Evolutionary conservation across 139 green algal species (phyloP), one percentile per base, ranked within the genome.

Genomic region (Nannochloris sp.): DNA sequence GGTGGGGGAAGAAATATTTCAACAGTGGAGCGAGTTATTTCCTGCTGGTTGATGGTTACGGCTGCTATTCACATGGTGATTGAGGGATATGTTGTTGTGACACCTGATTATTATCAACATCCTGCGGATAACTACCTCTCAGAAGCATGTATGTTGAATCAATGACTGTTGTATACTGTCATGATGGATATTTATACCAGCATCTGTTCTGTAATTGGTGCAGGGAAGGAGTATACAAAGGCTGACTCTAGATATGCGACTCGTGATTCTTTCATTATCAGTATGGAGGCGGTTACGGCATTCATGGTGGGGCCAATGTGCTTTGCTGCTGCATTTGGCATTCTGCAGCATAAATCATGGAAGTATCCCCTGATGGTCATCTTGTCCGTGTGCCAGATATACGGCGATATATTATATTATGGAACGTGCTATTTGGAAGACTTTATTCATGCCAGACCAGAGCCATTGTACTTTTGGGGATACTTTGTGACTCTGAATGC

Each of bases 371-470:
- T 86, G 10, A 81, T 87, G 65, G 20, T 91, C 6, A n/a, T 89
- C 5, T 79, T 94, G 13, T 87, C 81, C 1, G 30, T 90, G n/a
- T 82, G 86, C 4, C 89, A 96, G 71, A 65, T 95, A 6, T 96
- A 96, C 53, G 89, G 89, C 9, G 86, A 92, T 40, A 78, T 95
- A 33, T 70, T 96, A 28, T 96, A 96, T 70, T 96, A 88, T 68
- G 67, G 59, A 12, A 96, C 89, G 9, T 84, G 73, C 66, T 73
- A 74, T 6, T 64, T 89, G 25, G 83, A 89, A 86, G 79, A 71
- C 20, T 70, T 70, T 20, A 31, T 74, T 13, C 84, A 93, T 71
- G 73, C 76, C 1, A 60, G 83, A 5, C 78, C 83, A 16, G 85
- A 92, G 69, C 49, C 62, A 6, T 67, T 95, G 6, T 97, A 97